Percentiles rank a stretch among this genome's conserved stretches.
These are phyloP conservation scores for Pythium brachiatum DNA, from an alignment of 352 stramenopile species.

Conservation along the genomic window DNA sequence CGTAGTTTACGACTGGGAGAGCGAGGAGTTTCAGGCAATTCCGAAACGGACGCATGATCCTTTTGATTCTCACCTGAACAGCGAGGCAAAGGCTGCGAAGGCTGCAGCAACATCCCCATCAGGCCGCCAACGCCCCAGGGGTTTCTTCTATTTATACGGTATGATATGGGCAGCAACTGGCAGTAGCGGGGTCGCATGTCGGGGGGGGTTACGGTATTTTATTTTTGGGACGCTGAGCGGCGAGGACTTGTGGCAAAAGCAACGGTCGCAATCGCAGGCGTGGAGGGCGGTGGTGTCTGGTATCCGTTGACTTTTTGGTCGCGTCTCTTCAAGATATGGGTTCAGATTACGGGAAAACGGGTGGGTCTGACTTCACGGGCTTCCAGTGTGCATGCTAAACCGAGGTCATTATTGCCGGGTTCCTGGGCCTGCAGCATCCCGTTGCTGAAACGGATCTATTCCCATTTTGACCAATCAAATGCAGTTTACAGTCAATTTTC, in stretches of 20 bases:
- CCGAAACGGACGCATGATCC: background rate
- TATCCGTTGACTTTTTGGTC: background rate
- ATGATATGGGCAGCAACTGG: background rate
- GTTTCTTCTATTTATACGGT: background rate
- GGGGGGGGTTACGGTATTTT: slow-evolving; percentile 4
- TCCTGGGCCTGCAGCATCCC: background rate
- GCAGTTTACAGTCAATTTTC: background rate
- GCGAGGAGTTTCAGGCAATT: background rate
- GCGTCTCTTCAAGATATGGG: slow-evolving; percentile 16
- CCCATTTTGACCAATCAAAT: background rate
- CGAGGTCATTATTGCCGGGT: background rate
- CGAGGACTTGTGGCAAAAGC: background rate
- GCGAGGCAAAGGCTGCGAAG: background rate
- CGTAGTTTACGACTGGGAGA: background rate
- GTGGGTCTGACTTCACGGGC: background rate
- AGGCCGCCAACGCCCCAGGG: background rate
- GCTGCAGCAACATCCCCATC: background rate
- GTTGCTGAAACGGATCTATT: background rate
- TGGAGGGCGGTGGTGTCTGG: background rate
- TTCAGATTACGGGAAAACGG: background rate
- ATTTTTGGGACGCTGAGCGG: background rate
- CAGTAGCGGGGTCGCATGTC: background rate
- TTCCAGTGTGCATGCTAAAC: too few species aligned
- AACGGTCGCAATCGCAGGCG: background rate
- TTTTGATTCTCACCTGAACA: background rate